These are phyloP conservation scores for Rosa hybrid DNA, from an alignment of 331 rosid species.

Conservation along the genomic window DNA sequence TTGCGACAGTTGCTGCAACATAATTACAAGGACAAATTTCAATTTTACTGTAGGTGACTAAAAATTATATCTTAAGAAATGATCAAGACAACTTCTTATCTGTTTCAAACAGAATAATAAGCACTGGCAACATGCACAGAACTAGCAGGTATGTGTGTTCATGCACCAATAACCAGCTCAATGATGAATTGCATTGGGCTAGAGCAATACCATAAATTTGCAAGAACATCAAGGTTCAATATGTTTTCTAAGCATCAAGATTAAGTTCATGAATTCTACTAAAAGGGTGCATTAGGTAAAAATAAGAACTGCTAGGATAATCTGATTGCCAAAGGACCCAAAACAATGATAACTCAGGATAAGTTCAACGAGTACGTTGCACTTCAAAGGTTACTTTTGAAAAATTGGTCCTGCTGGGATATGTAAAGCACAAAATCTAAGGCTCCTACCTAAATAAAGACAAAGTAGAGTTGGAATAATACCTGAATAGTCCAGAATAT, in stretches of 20 bases:
- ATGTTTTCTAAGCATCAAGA: background rate
- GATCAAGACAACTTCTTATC: slow-evolving; percentile 1
- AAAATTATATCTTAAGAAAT: slow-evolving; percentile 9
- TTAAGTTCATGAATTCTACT: background rate
- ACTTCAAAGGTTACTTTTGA: background rate
- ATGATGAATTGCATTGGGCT: background rate
- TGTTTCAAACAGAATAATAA: background rate
- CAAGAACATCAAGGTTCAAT: background rate
- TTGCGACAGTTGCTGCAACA: slow-evolving; percentile 78
- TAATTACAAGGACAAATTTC: slow-evolving; percentile 26
- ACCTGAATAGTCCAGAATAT: slow-evolving; percentile 93
- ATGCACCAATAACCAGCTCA: background rate
- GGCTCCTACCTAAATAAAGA: slow-evolving; percentile 2
- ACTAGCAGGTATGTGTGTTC: background rate
- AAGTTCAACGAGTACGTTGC: background rate
- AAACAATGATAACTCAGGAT: background rate
- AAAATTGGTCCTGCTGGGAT: background rate
- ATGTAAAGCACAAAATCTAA: background rate
- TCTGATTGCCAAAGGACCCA: slow-evolving; percentile 2
- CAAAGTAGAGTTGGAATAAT: slow-evolving; percentile 20
- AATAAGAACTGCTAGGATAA: background rate
- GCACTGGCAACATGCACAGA: background rate
- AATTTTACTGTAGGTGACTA: slow-evolving; percentile 27
- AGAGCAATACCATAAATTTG: background rate
- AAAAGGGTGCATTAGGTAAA: background rate